Evolutionary conservation across 805 yeast genomes (phyloP).

Genomic region (Teunomyces lycoperdinae): DNA sequence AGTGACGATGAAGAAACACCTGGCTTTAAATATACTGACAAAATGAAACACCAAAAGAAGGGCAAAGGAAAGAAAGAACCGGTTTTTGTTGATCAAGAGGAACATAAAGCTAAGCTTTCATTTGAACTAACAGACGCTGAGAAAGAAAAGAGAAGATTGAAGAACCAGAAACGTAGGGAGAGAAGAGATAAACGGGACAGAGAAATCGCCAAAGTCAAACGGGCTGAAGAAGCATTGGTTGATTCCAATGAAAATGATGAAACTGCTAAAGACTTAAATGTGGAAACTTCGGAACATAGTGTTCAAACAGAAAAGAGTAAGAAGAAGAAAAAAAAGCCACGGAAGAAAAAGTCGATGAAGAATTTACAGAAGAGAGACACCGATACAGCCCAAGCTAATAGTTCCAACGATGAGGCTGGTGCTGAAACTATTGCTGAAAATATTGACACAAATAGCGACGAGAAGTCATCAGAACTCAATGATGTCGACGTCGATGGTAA

Average conservation of each 20-base stretch:
- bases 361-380: neutral
- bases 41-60: neutral
- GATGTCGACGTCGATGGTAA: no score
- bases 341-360: neutral
- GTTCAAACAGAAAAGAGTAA: neutral
- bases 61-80: conserved; percentile 8
- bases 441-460: neutral
- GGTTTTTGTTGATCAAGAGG: conserved; percentile 10
- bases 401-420: neutral
- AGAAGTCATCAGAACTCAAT: no score
- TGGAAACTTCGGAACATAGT: neutral
- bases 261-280: neutral
- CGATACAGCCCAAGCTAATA: neutral
- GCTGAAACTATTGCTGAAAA: neutral
- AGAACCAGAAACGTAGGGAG: conserved; percentile 16
- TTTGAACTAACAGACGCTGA: conserved; percentile 10
- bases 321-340: neutral
- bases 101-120: neutral
- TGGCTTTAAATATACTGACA: neutral
- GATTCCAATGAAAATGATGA: conserved; percentile 4
- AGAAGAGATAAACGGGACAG: conserved; percentile 13
- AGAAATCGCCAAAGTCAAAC: neutral
- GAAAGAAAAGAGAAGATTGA: conserved; percentile 13
- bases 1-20: conserved; percentile 18
- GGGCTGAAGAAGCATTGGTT: neutral